Conservation (phyloP, 2,329 filamentous ascomycete species). For the Coniochaeta sp. region DNA sequence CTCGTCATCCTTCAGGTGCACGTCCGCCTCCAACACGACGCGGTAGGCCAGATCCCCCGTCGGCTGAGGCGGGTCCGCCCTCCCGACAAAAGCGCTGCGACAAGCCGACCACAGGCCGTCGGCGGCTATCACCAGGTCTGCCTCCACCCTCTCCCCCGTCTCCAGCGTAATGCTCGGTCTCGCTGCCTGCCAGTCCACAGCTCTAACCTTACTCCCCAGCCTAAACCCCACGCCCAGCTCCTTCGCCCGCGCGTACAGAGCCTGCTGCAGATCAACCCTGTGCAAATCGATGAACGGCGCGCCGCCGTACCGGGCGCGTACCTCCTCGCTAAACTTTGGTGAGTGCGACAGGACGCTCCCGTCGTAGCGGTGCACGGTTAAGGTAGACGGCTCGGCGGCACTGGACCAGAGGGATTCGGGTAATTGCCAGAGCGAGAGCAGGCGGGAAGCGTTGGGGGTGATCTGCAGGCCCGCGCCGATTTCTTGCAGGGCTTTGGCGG, state of each 20-base stretch:
- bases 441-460: slow-evolving; percentile 20
- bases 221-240: slow-evolving; percentile 26
- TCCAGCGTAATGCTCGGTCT: slow-evolving; percentile 23
- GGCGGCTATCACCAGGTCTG: slow-evolving; percentile 39
- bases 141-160: slow-evolving; percentile 24
- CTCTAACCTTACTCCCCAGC: slow-evolving; percentile 8
- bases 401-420: slow-evolving; percentile 11
- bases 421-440: slow-evolving; percentile 19
- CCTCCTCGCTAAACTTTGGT: slow-evolving; percentile 15
- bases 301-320: slow-evolving; percentile 17
- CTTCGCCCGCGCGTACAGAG: slow-evolving; percentile 30
- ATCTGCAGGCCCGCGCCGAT: slow-evolving; percentile 20
- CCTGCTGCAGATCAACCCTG: slow-evolving; percentile 38
- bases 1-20: slow-evolving; percentile 34
- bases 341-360: slow-evolving; percentile 21
- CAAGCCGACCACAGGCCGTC: slow-evolving; percentile 38
- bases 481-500: slow-evolving; percentile 11
- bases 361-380: slow-evolving; percentile 21
- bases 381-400: slow-evolving; percentile 15
- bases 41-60: slow-evolving; percentile 52
- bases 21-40: slow-evolving; percentile 37
- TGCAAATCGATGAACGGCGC: slow-evolving; percentile 40
- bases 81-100: slow-evolving; percentile 33
- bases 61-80: slow-evolving; percentile 34
- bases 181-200: slow-evolving; percentile 11